Percentiles rank a stretch among this genome's conserved stretches.
These are phyloP conservation scores for Ustulina deusta DNA, from an alignment of 2,329 filamentous ascomycete genomes.

Conservation along the genomic window DNA sequence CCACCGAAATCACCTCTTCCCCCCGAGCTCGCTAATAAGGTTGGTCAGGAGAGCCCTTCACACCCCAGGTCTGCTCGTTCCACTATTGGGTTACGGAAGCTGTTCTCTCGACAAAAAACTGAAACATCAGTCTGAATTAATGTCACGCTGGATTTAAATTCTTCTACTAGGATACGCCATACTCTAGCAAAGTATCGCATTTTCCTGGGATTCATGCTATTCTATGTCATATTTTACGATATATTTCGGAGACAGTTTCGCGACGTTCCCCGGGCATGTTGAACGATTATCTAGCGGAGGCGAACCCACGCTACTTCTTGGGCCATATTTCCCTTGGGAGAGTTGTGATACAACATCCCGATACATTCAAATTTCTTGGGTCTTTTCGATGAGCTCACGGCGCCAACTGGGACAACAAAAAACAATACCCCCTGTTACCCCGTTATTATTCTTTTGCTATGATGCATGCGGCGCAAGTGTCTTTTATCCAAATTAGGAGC, in stretches of 20 bases:
- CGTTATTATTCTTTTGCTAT: constrained; percentile 18
- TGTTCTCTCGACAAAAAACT: constrained; percentile 43
- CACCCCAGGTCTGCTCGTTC: constrained; percentile 41
- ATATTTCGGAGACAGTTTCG: constrained; percentile 1
- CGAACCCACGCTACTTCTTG: background rate
- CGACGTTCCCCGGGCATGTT: background rate
- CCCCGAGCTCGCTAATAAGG: constrained; percentile 9
- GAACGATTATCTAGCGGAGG: constrained; percentile 3
- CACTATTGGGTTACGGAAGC: constrained; percentile 41
- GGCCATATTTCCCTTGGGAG: background rate
- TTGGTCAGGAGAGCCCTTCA: constrained; percentile 29
- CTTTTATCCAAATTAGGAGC: constrained; percentile 25
- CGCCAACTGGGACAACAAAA: constrained; percentile 5
- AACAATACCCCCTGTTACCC: constrained; percentile 18
- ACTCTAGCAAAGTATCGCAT: background rate
- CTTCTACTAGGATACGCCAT: background rate
- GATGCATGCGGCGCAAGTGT: constrained; percentile 34
- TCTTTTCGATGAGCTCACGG: constrained; percentile 6
- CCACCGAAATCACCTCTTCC: constrained; percentile 38
- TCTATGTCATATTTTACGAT: constrained; percentile 18
- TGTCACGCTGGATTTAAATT: background rate
- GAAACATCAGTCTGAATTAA: constrained; percentile 35
- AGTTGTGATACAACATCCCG: constrained; percentile 19
- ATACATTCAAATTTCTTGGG: constrained; percentile 16
- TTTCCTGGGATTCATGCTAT: background rate